phyloP scores from a whole-genome alignment of 331 rosid genomes.

The Quercus tomentella region DNA sequence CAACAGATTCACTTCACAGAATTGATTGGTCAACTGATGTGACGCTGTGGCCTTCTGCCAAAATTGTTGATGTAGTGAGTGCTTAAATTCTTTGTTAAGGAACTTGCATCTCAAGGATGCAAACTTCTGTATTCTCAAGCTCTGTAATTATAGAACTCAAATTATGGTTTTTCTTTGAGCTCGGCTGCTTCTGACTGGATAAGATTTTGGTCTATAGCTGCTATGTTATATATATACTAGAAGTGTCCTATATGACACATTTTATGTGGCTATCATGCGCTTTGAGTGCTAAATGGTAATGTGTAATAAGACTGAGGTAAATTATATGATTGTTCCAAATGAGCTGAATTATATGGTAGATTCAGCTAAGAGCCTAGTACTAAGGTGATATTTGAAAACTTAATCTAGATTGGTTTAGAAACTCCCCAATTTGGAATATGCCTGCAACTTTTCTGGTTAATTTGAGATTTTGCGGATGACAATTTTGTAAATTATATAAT shows the following conservation, averaged over 20 bases:
- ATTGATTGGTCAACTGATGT: constrained; percentile 70
- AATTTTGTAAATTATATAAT: too few species aligned
- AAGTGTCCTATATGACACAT: not conserved
- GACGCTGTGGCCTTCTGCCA: constrained; percentile 30
- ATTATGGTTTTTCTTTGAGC: not conserved
- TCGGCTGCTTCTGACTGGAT: not conserved
- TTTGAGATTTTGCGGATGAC: not conserved
- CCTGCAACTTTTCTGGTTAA: not conserved
- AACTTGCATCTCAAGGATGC: not conserved
- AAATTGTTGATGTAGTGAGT: constrained; percentile 69
- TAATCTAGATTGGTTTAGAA: not conserved
- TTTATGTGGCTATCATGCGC: not conserved
- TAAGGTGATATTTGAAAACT: not conserved
- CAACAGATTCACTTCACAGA: constrained; percentile 95
- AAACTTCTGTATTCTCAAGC: not conserved
- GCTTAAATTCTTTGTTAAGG: constrained; percentile 1
- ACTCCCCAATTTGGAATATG: not conserved
- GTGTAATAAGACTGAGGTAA: not conserved
- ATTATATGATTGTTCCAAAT: not conserved
- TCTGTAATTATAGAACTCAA: not conserved
- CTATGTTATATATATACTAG: not conserved
- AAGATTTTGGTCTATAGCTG: not conserved
- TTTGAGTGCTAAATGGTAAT: not conserved
- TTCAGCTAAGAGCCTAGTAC: not conserved
- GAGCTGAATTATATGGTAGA: not conserved